Conservation (phyloP, 73 alveolate genomes). For the Tetrahymena borealis region DNA sequence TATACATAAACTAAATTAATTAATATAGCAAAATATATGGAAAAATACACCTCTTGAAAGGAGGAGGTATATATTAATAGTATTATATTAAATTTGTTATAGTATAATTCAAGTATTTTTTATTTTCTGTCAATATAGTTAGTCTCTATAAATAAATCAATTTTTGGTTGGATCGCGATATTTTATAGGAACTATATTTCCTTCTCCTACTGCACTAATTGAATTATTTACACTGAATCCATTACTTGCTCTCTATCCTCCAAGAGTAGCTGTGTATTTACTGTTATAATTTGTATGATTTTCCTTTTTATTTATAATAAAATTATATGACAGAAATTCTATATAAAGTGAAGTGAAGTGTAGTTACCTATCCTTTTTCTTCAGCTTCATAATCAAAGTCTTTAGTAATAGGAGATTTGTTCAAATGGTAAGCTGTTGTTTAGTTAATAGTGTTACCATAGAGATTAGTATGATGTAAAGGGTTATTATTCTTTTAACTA, state of each 20-base stretch:
- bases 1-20: no score
- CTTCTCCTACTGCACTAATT: not conserved
- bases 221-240: not conserved
- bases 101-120: no score
- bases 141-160: not conserved
- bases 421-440: not conserved
- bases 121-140: not conserved
- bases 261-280: not conserved
- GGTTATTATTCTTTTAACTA: not conserved
- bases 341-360: not conserved
- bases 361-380: slow-evolving; percentile 2
- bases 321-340: not conserved
- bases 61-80: no score
- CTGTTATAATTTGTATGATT: not conserved
- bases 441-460: not conserved
- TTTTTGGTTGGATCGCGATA: not conserved
- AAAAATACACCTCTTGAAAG: no score
- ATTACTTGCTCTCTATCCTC: not conserved
- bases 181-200: not conserved
- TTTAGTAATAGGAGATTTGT: not conserved
- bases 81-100: no score
- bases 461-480: not conserved
- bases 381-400: not conserved
- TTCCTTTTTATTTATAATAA: not conserved
- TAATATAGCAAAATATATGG: no score